Evolutionary conservation across 192 early-diverging fungal species (phyloP).

Genomic region (Coemansia sp.): DNA sequence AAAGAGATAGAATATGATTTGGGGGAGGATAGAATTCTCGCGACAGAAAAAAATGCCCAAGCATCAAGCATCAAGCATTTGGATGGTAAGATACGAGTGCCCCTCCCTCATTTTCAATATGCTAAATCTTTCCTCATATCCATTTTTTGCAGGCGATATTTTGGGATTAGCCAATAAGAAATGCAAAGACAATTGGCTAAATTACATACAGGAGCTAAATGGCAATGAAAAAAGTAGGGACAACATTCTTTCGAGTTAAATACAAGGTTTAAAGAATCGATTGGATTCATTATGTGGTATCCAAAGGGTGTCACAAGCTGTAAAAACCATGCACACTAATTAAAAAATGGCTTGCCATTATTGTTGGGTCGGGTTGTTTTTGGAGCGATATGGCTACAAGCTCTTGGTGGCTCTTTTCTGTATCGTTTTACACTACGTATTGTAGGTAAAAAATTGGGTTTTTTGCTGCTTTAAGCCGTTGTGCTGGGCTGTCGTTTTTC

Average conservation of each 20-base stretch:
- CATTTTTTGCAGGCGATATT: not conserved
- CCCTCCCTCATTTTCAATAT: conserved; percentile 4
- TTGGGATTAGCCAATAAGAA: conserved; percentile 2
- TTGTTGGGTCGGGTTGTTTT: not conserved
- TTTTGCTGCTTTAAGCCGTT: not conserved
- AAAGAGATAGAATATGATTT: not conserved
- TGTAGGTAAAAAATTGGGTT: not conserved
- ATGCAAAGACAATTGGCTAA: not conserved
- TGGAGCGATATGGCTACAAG: not conserved
- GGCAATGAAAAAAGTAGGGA: not conserved
- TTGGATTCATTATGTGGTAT: not conserved
- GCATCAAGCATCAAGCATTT: too few relatives aligned
- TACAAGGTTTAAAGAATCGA: not conserved
- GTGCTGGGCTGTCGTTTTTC: not conserved
- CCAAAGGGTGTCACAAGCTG: not conserved
- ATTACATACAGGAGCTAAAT: not conserved
- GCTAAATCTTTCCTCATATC: not conserved
- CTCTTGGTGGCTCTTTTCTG: not conserved
- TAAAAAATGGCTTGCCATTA: conserved; percentile 2
- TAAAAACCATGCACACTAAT: conserved; percentile 2
- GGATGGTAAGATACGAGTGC: too few relatives aligned
- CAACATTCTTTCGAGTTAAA: conserved; percentile 1
- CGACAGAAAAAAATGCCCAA: not conserved
- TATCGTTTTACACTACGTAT: not conserved
- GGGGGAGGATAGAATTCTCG: not conserved